Percentiles rank a stretch among this genome's conserved stretches.
Conservation (phyloP, 1,139 yeast species). For the Blastobotrys apis region DNA sequence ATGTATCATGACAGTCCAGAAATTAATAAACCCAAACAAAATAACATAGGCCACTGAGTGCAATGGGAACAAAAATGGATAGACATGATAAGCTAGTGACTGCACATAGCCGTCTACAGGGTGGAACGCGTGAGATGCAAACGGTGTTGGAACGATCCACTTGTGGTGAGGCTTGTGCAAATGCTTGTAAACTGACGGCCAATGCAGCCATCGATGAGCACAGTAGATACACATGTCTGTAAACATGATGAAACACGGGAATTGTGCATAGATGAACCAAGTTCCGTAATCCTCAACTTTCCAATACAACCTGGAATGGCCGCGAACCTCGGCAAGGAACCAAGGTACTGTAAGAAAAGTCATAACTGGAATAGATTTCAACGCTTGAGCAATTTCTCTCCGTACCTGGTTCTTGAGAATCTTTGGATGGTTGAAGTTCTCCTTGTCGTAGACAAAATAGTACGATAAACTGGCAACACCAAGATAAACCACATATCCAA, state of each 20-base stretch:
- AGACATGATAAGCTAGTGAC: slow-evolving; percentile 87
- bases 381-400: slow-evolving; percentile 74
- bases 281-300: slow-evolving; percentile 61
- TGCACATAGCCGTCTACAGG: slow-evolving; percentile 95
- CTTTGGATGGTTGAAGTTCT: slow-evolving; percentile 91
- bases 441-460: slow-evolving; percentile 73
- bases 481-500: slow-evolving; percentile 80
- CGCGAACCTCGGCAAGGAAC: slow-evolving; percentile 77
- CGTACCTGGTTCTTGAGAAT: slow-evolving; percentile 88
- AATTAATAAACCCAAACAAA: slow-evolving; percentile 83
- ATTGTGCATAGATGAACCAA: slow-evolving; percentile 58
- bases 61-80: slow-evolving; percentile 86
- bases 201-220: slow-evolving; percentile 88
- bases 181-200: slow-evolving; percentile 79
- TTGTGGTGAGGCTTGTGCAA: slow-evolving; percentile 99
- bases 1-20: slow-evolving; percentile 98
- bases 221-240: slow-evolving; percentile 90
- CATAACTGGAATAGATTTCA: slow-evolving; percentile 83
- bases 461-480: slow-evolving; percentile 71
- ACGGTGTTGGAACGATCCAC: slow-evolving; percentile 98
- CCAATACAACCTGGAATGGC: slow-evolving; percentile 75
- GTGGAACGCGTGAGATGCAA: slow-evolving; percentile 97
- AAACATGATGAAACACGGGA: slow-evolving; percentile 77
- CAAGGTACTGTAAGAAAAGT: slow-evolving; percentile 83
- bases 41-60: slow-evolving; percentile 79